Percentiles rank a stretch among this genome's conserved stretches.
Evolutionary conservation across 345 rosid genomes (phyloP).

Genomic region (Eucalyptus melliodora): DNA sequence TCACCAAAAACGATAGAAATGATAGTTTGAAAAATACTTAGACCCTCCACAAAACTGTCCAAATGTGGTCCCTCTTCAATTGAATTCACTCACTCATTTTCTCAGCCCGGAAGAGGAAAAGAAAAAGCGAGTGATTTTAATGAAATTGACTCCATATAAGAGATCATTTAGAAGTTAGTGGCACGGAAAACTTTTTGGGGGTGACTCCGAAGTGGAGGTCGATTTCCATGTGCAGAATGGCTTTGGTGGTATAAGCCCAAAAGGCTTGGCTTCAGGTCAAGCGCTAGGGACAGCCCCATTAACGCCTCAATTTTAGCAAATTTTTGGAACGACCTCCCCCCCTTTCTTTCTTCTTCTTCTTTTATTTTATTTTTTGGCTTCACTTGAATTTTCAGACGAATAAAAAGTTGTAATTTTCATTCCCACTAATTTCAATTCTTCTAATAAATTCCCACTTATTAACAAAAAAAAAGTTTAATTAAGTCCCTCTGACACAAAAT

Average conservation of each 20-base stretch:
- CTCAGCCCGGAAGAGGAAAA: background rate
- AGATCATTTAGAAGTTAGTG: background rate
- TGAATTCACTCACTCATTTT: background rate
- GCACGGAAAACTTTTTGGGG: background rate
- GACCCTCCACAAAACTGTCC: background rate
- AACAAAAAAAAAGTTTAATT: background rate
- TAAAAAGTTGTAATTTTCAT: background rate
- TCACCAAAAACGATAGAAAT: background rate
- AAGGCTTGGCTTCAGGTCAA: background rate
- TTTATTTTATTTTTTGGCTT: background rate
- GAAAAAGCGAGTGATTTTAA: background rate
- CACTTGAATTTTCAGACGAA: background rate
- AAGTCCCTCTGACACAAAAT: background rate
- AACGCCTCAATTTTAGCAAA: background rate
- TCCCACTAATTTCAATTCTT: background rate
- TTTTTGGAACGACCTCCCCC: background rate
- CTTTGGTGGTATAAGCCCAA: background rate
- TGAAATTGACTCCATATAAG: background rate
- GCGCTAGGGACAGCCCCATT: background rate
- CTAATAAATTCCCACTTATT: background rate
- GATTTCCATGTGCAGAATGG: background rate
- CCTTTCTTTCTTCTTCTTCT: background rate
- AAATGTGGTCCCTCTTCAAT: background rate
- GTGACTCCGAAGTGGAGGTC: background rate
- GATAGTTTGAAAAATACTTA: background rate